A percentile compares a stretch with the other conserved stretches of the same genome.
Conservation (phyloP, 2,329 filamentous ascomycete genomes). For the Elsinoe ampelina region DNA sequence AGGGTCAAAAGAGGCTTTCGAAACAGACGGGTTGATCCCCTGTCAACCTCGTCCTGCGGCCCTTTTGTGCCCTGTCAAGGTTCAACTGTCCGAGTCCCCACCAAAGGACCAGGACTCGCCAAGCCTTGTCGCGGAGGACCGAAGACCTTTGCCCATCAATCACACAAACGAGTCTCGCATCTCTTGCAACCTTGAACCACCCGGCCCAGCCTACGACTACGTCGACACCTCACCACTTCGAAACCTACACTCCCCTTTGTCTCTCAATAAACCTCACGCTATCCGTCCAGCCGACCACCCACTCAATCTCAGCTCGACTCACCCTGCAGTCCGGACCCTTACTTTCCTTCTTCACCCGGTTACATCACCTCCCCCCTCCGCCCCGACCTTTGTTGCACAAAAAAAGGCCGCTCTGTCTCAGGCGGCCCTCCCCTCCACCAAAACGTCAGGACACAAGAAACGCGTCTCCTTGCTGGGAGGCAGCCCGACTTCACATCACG, state of each 20-base stretch:
- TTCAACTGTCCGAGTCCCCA: background rate
- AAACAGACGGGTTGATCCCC: background rate
- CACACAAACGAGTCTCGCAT: background rate
- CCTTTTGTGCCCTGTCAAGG: background rate
- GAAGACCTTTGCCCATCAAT: background rate
- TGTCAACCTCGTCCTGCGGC: no score
- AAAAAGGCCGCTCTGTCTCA: background rate
- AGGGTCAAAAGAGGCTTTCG: background rate
- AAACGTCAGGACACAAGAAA: conserved; percentile 49
- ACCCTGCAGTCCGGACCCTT: background rate
- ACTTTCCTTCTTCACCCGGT: background rate
- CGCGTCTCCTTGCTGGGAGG: conserved; percentile 52
- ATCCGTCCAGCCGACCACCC: background rate
- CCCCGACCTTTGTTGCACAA: background rate
- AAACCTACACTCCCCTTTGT: background rate
- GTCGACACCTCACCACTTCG: background rate
- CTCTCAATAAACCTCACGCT: background rate
- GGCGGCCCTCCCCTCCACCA: conserved; percentile 24
- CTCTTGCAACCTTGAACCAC: background rate
- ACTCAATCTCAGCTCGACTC: background rate
- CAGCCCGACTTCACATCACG: conserved; percentile 19
- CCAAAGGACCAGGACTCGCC: background rate
- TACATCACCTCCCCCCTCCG: conserved; percentile 4
- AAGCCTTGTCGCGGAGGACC: conserved; percentile 3
- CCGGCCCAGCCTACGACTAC: background rate